These are phyloP conservation scores for Pythium phragmitis DNA, from an alignment of 352 stramenopile genomes.

Conservation along the genomic window DNA sequence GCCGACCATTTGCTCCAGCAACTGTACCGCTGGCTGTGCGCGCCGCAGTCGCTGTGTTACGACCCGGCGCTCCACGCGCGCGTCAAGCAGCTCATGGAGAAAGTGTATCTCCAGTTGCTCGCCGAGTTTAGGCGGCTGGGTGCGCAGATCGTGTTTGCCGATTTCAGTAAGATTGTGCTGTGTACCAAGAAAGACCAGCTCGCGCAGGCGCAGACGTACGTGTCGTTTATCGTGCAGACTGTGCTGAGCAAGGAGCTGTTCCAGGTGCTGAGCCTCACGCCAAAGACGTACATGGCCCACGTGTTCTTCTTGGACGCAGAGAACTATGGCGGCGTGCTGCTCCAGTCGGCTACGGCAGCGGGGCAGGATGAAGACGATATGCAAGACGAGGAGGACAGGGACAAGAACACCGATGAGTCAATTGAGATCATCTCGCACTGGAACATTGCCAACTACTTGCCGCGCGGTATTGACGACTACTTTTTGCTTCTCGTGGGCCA, in stretches of 20 bases:
- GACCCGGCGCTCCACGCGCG: conserved; percentile 94
- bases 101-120: conserved; percentile 91
- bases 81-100: conserved; percentile 95
- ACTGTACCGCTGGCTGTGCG: conserved; percentile 95
- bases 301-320: conserved; percentile 95
- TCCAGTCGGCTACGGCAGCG: conserved; percentile 39
- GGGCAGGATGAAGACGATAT: conserved; percentile 9
- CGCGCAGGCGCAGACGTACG: conserved; percentile 90
- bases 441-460: conserved; percentile 88
- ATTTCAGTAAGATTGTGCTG: conserved; percentile 73
- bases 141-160: conserved; percentile 92
- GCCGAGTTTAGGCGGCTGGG: conserved; percentile 93
- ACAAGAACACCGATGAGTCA: conserved; percentile 12
- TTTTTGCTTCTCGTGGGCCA: conserved; percentile 89
- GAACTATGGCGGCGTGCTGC: conserved; percentile 94
- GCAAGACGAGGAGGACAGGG: conserved; percentile 28
- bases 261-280: conserved; percentile 73
- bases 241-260: conserved; percentile 85
- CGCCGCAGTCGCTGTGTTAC: conserved; percentile 89
- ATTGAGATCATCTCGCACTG: conserved; percentile 84
- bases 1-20: conserved; percentile 96
- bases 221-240: conserved; percentile 95
- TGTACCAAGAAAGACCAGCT: conserved; percentile 74
- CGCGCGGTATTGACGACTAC: conserved; percentile 80
- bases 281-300: conserved; percentile 88